Evolutionary conservation across 345 rosid genomes (phyloP), one percentile per base, ranked within the genome.

Genomic region (Brassica rapa): DNA sequence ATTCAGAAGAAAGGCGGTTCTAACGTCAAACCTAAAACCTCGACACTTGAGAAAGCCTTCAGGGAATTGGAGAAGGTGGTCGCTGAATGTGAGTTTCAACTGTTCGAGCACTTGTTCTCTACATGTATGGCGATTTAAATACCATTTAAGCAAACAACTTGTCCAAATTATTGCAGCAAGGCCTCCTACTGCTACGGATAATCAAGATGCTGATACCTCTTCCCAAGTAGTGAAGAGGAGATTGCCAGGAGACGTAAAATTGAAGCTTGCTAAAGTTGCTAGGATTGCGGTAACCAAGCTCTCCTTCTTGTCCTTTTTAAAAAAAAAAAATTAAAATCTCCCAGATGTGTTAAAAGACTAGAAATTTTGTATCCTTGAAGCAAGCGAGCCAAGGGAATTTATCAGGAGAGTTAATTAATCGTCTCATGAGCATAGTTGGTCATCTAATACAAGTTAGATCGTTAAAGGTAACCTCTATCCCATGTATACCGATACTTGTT

Each of bases 381-480:
- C 98, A 89, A 88, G 94, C 98, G 72, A 91, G 89, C 84, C 93
- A 94, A 70, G 98, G 98, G 37, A 90, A 92, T 85, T 77, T 89
- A 78, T 86, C 98, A 21, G 84, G 82, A 81, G 98, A 94, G 85
- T 86, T 94, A 66, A 65, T 88, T 73, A 89, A 80, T 82, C 98
- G 94, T 82, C 93, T 92, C 53, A 91, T 89, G 94, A 86, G 96
- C 74, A 88, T 88, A 75, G 93, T 94, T 21, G 98, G 98, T 75
- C 97, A 94, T 84, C 68, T 91, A 81, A 90, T 94, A 78, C 98
- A 92, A 82, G 96, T 92, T 46, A 89, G 98, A 84, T 91, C 98
- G 41, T 90, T 94, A 6, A 92, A 94, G 98, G 98, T 94, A 87
- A 27, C 32, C 4, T 41, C 39, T 66, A 39, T 59, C 71, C 66